These are phyloP conservation scores for Colletotrichum acutatum DNA, from an alignment of 2,329 filamentous ascomycete species.

Conservation along the genomic window DNA sequence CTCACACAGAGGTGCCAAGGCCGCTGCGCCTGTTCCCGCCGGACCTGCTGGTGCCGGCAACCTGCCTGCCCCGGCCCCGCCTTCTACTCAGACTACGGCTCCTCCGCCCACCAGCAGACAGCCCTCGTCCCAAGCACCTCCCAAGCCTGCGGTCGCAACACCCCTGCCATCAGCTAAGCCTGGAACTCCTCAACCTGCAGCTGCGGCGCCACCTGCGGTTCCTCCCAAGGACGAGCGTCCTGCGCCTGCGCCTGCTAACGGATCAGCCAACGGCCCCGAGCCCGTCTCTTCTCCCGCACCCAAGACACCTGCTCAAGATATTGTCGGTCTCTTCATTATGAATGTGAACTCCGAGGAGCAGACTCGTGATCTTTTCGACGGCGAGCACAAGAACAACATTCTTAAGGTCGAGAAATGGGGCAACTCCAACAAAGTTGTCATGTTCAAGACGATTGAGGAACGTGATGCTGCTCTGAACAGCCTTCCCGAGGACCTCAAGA, in stretches of 20 bases:
- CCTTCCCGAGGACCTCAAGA: constrained; percentile 81
- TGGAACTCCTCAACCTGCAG: constrained; percentile 61
- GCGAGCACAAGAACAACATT: constrained; percentile 87
- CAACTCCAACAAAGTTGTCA: constrained; percentile 83
- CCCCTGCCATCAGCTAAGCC: constrained; percentile 52
- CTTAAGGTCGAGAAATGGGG: constrained; percentile 82
- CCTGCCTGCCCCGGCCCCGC: constrained; percentile 48
- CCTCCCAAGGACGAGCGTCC: constrained; percentile 69
- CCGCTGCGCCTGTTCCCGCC: constrained; percentile 54
- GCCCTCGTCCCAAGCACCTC: constrained; percentile 47
- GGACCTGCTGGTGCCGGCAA: constrained; percentile 47
- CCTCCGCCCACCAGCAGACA: constrained; percentile 49
- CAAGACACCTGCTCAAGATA: constrained; percentile 72
- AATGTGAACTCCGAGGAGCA: constrained; percentile 87
- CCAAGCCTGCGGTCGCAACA: constrained; percentile 54
- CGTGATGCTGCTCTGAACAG: constrained; percentile 82
- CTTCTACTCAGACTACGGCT: constrained; percentile 48
- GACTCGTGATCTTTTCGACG: constrained; percentile 81
- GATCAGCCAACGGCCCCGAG: constrained; percentile 63
- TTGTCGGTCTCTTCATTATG: constrained; percentile 89
- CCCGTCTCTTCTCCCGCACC: constrained; percentile 67
- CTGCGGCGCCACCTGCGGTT: constrained; percentile 53
- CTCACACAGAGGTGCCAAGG: constrained; percentile 89
- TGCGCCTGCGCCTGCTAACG: constrained; percentile 59
- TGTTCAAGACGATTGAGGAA: constrained; percentile 83